Conservation (phyloP, 176 grass and related monocot genomes). For the Miscanthus lutarioriparius region DNA sequence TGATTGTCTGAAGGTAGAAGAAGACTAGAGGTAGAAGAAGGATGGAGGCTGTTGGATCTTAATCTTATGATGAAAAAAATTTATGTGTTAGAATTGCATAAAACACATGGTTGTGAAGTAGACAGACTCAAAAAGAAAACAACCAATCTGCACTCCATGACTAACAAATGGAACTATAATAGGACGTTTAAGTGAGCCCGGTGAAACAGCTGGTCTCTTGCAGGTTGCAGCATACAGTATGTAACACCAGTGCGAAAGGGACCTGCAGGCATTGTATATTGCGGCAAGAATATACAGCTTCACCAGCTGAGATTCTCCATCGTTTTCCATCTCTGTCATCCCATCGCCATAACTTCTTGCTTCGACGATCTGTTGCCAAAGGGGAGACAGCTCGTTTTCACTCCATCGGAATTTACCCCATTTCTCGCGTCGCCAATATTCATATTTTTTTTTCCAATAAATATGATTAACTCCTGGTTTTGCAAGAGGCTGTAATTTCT, state of each 20-base stretch:
- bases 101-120: too few relatives aligned
- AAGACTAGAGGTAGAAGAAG: too few relatives aligned
- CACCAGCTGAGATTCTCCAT: not conserved
- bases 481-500: not conserved
- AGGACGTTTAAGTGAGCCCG: not conserved
- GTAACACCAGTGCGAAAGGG: not conserved
- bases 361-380: conserved; percentile 9
- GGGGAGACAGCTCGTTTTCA: conserved; percentile 19
- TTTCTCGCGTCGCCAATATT: not conserved
- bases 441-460: not conserved
- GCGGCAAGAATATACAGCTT: not conserved
- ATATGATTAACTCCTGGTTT: not conserved
- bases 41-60: too few relatives aligned
- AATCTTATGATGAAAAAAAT: too few relatives aligned
- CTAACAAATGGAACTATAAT: not conserved
- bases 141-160: not conserved
- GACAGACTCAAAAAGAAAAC: too few relatives aligned
- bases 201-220: not conserved
- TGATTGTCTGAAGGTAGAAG: too few relatives aligned
- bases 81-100: too few relatives aligned
- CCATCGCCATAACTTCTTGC: not conserved
- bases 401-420: not conserved
- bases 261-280: not conserved
- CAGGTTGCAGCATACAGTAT: too few relatives aligned
- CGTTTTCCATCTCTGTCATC: conserved; percentile 13